A percentile compares a stretch with the other conserved stretches of the same genome.
These are phyloP conservation scores for Pseudomicrostroma phylloplanum DNA, from an alignment of 1,284 basidiomycete species.

Conservation along the genomic window DNA sequence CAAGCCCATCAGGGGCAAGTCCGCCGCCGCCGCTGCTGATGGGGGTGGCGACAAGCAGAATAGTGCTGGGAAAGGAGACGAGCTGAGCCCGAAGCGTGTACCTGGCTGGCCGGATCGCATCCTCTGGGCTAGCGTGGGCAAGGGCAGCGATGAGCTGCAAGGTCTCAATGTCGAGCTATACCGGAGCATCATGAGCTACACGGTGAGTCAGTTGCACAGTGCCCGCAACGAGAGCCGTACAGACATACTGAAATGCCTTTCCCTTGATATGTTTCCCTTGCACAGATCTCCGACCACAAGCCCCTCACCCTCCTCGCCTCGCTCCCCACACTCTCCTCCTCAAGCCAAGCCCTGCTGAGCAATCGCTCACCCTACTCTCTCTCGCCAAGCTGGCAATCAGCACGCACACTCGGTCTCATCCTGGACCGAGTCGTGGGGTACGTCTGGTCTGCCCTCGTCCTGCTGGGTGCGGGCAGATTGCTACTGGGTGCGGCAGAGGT, in stretches of 20 bases:
- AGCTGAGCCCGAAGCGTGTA: constrained; percentile 62
- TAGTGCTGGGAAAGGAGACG: constrained; percentile 59
- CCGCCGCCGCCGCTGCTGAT: constrained; percentile 17
- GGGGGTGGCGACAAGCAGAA: background rate
- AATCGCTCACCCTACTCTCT: constrained; percentile 31
- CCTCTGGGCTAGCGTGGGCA: constrained; percentile 64
- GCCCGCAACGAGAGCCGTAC: too few species aligned
- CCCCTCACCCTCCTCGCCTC: constrained; percentile 41
- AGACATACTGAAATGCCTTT: too few species aligned
- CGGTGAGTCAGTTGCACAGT: background rate
- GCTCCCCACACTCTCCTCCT: constrained; percentile 53
- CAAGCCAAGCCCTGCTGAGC: constrained; percentile 54
- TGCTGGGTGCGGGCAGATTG: constrained; percentile 13
- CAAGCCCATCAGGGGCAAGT: constrained; percentile 21
- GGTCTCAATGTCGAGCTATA: constrained; percentile 43
- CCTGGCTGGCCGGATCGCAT: constrained; percentile 95
- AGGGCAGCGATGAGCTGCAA: constrained; percentile 49
- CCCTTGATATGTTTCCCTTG: constrained; percentile 4
- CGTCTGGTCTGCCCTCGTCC: constrained; percentile 56
- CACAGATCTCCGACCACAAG: constrained; percentile 44
- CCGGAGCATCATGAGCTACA: constrained; percentile 46
- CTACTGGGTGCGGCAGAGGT: constrained; percentile 10
- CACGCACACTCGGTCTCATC: constrained; percentile 61
- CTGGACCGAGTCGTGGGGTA: constrained; percentile 69
- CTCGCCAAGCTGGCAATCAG: constrained; percentile 54